Conservation (phyloP, 1,139 yeast species). For the Candida glucosophila region DNA sequence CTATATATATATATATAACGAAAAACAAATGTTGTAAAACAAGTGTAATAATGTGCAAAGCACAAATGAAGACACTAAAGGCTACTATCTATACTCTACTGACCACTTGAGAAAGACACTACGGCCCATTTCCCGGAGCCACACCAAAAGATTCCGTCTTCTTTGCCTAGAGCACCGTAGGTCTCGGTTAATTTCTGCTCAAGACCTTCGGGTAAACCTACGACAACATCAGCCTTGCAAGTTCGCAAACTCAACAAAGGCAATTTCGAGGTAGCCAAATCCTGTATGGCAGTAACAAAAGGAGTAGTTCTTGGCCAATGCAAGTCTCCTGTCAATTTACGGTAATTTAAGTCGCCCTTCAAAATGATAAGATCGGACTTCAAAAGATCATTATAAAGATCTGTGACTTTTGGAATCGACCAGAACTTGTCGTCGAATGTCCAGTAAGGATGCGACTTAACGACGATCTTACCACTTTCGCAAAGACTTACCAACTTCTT, state of each 20-base stretch:
- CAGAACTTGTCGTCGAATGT: constrained; percentile 69
- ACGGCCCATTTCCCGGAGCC: constrained; percentile 93
- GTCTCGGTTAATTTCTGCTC: constrained; percentile 56
- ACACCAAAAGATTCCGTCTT: constrained; percentile 73
- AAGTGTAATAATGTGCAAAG: constrained; percentile 39
- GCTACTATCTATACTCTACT: no score
- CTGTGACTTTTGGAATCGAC: constrained; percentile 43
- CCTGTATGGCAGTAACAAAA: constrained; percentile 62
- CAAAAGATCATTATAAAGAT: constrained; percentile 38
- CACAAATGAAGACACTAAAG: no score
- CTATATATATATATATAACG: background rate
- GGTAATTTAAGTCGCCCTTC: constrained; percentile 93
- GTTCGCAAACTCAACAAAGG: constrained; percentile 75
- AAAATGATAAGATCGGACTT: constrained; percentile 67
- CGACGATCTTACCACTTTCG: constrained; percentile 39
- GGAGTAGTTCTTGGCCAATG: constrained; percentile 80
- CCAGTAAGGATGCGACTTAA: constrained; percentile 77
- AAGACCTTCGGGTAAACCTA: constrained; percentile 66
- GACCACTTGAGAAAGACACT: constrained; percentile 24
- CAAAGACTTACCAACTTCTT: constrained; percentile 42
- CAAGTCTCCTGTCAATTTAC: constrained; percentile 88
- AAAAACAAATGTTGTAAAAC: constrained; percentile 60
- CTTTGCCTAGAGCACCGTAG: constrained; percentile 52
- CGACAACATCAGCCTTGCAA: constrained; percentile 92
- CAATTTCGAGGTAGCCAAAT: constrained; percentile 52